Evolutionary conservation across 768 basidiomycete genomes (phyloP).

Genomic region (Sistotremastrum suecicum): DNA sequence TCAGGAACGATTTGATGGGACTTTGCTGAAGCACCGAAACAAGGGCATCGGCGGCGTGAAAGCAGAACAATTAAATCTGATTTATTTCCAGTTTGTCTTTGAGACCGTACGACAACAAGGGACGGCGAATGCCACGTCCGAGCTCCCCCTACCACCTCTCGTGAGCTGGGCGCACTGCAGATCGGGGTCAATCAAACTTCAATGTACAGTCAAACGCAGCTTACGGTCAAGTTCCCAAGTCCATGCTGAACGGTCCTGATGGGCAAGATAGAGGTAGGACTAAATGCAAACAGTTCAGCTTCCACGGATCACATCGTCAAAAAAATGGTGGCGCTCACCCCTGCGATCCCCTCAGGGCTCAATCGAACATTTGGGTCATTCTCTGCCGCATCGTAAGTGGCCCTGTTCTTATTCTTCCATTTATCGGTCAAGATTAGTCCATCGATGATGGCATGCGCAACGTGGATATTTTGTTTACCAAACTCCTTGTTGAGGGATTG

Average conservation of each 20-base stretch:
- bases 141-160: no score
- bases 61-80: no score
- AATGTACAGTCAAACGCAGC: background rate
- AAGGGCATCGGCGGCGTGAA: no score
- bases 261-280: slow-evolving; percentile 12
- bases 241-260: slow-evolving; percentile 15
- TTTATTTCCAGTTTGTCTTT: no score
- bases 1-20: no score
- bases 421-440: slow-evolving; percentile 10
- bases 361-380: slow-evolving; percentile 6
- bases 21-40: no score
- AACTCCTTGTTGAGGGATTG: slow-evolving; percentile 18
- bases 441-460: slow-evolving; percentile 13
- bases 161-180: no score
- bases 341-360: slow-evolving; percentile 13
- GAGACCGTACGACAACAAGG: no score
- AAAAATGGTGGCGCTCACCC: slow-evolving; percentile 3
- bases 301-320: background rate
- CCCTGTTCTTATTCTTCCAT: background rate
- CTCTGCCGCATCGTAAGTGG: slow-evolving; percentile 5
- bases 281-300: background rate
- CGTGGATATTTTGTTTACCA: slow-evolving; percentile 18
- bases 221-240: slow-evolving; percentile 16
- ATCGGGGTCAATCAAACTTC: no score
- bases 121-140: no score